Conservation (phyloP, 768 basidiomycete genomes). For the Calocybe indica region DNA sequence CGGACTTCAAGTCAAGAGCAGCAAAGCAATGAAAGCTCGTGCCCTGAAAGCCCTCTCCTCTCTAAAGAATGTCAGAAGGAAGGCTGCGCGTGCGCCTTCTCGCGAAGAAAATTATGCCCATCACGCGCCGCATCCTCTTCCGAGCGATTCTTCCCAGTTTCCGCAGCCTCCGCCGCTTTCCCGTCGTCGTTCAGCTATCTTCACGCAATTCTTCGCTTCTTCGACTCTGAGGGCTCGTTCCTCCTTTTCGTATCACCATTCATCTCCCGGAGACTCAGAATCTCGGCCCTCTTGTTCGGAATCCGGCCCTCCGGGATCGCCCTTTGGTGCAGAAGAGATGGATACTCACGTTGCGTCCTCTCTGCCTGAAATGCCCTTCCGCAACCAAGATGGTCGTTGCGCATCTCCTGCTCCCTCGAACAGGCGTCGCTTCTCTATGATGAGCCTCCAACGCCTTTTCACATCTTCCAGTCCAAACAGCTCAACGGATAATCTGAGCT, state of each 20-base stretch:
- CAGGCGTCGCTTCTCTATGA: conserved; percentile 30
- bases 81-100: conserved; percentile 24
- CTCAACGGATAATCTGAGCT: conserved; percentile 3
- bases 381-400: conserved; percentile 15
- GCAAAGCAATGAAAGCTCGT: conserved; percentile 38
- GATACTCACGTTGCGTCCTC: neutral
- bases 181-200: conserved; percentile 29
- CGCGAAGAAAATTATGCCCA: conserved; percentile 29
- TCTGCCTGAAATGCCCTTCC: conserved; percentile 11
- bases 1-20: conserved; percentile 15
- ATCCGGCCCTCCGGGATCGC: neutral
- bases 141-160: conserved; percentile 14
- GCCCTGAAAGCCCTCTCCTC: conserved; percentile 43
- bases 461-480: conserved; percentile 22
- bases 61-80: conserved; percentile 37
- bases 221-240: conserved; percentile 16
- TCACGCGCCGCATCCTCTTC: conserved; percentile 9
- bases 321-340: neutral
- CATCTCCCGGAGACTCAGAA: conserved; percentile 7
- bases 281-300: conserved; percentile 2
- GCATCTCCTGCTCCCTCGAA: conserved; percentile 28
- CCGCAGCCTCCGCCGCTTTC: conserved; percentile 29
- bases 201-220: conserved; percentile 31
- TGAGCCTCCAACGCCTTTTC: conserved; percentile 33
- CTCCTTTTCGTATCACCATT: conserved; percentile 21